These are phyloP conservation scores for Chlorella variabilis DNA, from an alignment of 163 green algal genomes.

Conservation along the genomic window DNA sequence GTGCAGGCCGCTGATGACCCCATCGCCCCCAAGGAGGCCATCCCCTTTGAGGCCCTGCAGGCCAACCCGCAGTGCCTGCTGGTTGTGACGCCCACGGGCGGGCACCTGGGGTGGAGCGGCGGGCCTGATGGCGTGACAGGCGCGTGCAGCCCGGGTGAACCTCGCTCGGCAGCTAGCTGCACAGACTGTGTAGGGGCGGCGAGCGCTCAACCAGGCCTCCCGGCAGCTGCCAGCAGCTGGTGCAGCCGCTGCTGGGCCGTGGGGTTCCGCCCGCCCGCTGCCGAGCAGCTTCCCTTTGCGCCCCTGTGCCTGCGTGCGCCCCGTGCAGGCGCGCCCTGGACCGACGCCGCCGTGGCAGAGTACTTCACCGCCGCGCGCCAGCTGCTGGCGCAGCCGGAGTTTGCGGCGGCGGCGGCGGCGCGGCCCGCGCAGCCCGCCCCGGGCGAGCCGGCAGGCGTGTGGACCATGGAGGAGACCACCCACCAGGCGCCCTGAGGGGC, in stretches of 20 bases:
- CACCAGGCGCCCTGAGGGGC: not conserved
- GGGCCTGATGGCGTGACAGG: constrained; percentile 49
- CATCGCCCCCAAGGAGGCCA: constrained; percentile 86
- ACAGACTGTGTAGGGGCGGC: not conserved
- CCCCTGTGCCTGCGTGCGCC: constrained; percentile 48
- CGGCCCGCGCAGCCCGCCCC: not conserved
- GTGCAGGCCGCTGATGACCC: constrained; percentile 90
- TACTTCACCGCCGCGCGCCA: constrained; percentile 66
- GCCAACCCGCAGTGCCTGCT: constrained; percentile 88
- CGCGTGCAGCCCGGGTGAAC: not conserved
- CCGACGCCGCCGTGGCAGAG: constrained; percentile 65
- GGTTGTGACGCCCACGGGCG: constrained; percentile 79
- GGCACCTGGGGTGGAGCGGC: constrained; percentile 91
- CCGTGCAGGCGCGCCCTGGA: constrained; percentile 74
- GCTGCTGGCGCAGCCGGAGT: constrained; percentile 36
- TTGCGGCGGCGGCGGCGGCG: not conserved
- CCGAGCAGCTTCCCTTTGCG: not conserved
- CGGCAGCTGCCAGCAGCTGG: not conserved
- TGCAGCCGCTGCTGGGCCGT: not conserved
- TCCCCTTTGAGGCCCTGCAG: constrained; percentile 75
- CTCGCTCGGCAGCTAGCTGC: not conserved
- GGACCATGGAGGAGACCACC: not conserved
- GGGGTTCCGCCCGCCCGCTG: not conserved
- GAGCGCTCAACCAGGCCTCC: not conserved
- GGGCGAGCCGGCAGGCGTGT: constrained; percentile 23